Base-by-base conservation (phyloP, 2,329 filamentous ascomycete species). In the Gaeumannomyces sp. region DNA sequence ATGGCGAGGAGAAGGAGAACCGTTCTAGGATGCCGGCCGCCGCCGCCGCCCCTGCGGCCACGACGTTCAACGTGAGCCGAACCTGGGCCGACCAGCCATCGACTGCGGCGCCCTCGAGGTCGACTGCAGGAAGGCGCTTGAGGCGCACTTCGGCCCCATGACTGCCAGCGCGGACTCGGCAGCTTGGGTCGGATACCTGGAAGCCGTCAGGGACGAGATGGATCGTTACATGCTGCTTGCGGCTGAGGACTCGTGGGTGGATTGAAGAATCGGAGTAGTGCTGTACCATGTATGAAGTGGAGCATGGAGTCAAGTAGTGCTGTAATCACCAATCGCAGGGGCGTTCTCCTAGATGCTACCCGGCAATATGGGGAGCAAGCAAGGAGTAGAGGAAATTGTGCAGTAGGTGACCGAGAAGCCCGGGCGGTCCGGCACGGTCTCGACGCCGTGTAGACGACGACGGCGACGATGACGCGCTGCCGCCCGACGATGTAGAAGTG, bases 161-260 rank as follows among this genome's bases (percentile, higher is more conserved):
- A 59, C 57, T 27, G 57, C 25, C 1, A 31, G 57, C 25, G 25
- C n/a, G 2, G 57, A 31, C 13, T 59, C 57, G n/a, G 57, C 25
- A 8, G 57, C 19, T 7, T 59, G 57, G 57, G 11, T 59, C 6
- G 57, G 57, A 3, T 59, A 59, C 59, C 56, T 58, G 62, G 70
- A 64, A 53, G 62, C 66, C 56, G 45, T 31, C 45, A 65, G 70
- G n/a, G 79, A 79, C 69, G 69, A 71, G 14, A 69, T 79, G 65
- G 60, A 77, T 79, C 64, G 68, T 74, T 56, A 76, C 77, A 13
- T 71, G 79, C 53, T 77, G 77, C n/a, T 72, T 75, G 8, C 57
- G 25, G 57, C 25, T 4, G 57, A 59, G 57, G 57, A 59, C 5
- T 14, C 57, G 4, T 59, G 57, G 57, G 57, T 59, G 25, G 57